Evolutionary conservation across 768 basidiomycete genomes (phyloP).

Genomic region (Collybia mongolica): DNA sequence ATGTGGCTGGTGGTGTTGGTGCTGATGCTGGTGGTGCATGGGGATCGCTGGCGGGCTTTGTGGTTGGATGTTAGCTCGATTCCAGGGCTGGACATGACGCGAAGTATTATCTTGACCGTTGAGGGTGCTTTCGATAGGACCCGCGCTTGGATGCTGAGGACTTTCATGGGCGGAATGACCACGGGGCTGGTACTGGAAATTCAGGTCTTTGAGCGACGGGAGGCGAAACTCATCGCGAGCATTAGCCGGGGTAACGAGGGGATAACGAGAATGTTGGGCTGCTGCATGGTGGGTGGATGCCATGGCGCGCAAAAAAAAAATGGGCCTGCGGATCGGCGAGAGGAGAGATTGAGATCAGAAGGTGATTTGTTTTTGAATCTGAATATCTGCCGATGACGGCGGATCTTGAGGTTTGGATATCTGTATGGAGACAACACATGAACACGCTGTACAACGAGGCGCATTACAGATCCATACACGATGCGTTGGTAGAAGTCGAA

Average conservation of each 20-base stretch:
- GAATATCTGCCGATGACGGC: conserved; percentile 67
- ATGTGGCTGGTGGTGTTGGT: conserved; percentile 31
- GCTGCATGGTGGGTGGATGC: conserved; percentile 49
- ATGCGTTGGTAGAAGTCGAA: conserved; percentile 7
- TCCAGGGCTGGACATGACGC: conserved; percentile 37
- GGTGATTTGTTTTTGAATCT: conserved; percentile 39
- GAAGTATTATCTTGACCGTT: conserved; percentile 25
- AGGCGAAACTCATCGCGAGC: conserved; percentile 52
- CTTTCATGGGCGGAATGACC: conserved; percentile 29
- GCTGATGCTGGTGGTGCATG: conserved; percentile 17
- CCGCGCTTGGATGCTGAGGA: conserved; percentile 15
- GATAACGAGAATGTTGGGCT: conserved; percentile 36
- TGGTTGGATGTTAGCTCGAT: conserved; percentile 19
- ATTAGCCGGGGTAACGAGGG: conserved; percentile 32
- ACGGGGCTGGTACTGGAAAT: conserved; percentile 45
- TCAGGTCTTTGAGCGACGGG: conserved; percentile 73
- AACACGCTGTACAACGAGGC: conserved; percentile 12
- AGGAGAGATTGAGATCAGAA: conserved; percentile 41
- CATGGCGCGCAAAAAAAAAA: conserved; percentile 17
- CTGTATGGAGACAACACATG: conserved; percentile 19
- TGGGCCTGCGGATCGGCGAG: conserved; percentile 24
- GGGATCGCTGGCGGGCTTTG: conserved; percentile 22
- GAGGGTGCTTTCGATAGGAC: conserved; percentile 23
- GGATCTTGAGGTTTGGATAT: conserved; percentile 42
- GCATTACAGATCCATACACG: conserved; percentile 11